phyloP scores from a whole-genome alignment of 1,139 yeast genomes.

The Suhomyces chickasaworum region DNA sequence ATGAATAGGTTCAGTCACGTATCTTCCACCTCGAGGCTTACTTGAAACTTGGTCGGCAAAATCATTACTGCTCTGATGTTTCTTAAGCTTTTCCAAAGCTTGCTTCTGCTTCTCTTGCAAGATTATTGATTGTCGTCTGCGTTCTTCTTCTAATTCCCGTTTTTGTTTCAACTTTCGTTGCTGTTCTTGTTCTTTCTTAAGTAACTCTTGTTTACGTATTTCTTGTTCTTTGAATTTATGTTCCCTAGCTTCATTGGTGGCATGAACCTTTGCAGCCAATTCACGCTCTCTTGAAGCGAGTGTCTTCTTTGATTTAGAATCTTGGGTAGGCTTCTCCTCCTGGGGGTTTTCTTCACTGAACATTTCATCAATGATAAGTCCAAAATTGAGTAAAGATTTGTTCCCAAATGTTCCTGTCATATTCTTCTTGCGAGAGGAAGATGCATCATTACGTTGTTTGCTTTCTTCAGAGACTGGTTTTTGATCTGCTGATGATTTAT shows the following conservation, averaged over 20 bases:
- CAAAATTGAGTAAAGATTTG: slow-evolving; percentile 35
- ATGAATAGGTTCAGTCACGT: slow-evolving; percentile 22
- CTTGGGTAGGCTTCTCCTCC: not conserved
- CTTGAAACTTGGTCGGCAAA: slow-evolving; percentile 19
- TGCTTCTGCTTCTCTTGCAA: slow-evolving; percentile 34
- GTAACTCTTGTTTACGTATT: slow-evolving; percentile 8
- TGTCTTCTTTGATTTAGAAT: not conserved
- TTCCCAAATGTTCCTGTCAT: slow-evolving; percentile 17
- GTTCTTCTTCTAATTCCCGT: slow-evolving; percentile 17
- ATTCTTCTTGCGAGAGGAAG: slow-evolving; percentile 11
- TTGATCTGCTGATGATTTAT: not conserved
- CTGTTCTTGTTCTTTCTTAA: slow-evolving; percentile 11
- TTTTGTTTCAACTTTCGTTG: slow-evolving; percentile 11
- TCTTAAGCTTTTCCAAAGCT: slow-evolving; percentile 34
- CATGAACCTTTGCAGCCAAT: slow-evolving; percentile 34
- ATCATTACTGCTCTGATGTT: slow-evolving; percentile 32
- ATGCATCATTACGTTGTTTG: not conserved
- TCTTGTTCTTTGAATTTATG: slow-evolving; percentile 23
- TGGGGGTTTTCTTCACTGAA: slow-evolving; percentile 16
- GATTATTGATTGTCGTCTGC: slow-evolving; percentile 25
- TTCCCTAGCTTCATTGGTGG: slow-evolving; percentile 34
- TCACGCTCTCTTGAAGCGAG: slow-evolving; percentile 31
- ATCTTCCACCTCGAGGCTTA: slow-evolving; percentile 12
- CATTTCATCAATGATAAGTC: slow-evolving; percentile 26
- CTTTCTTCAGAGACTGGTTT: not conserved